phyloP scores from a whole-genome alignment of 192 early-diverging fungal species.

The Backusella westeae region DNA sequence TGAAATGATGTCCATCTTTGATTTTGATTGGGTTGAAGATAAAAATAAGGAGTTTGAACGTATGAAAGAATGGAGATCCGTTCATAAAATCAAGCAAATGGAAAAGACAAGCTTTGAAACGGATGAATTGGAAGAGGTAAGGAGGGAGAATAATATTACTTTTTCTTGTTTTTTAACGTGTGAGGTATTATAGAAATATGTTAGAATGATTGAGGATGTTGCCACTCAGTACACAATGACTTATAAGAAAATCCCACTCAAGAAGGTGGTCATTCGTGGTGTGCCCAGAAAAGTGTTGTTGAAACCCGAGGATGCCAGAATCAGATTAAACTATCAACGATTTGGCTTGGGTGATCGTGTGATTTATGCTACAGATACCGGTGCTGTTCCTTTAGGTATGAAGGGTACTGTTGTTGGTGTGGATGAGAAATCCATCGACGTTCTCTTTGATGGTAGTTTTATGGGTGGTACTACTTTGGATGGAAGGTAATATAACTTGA shows the following conservation, averaged over 20 bases:
- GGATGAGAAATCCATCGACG: conserved; percentile 71
- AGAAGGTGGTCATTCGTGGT: conserved; percentile 46
- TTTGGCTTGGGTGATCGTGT: conserved; percentile 91
- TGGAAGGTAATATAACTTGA: conserved; percentile 46
- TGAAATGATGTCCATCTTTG: conserved; percentile 2
- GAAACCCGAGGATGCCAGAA: conserved; percentile 75
- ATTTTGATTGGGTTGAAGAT: conserved; percentile 38
- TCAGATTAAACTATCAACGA: conserved; percentile 68
- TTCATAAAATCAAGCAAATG: conserved; percentile 59
- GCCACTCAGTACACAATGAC: conserved; percentile 46
- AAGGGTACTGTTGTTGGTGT: conserved; percentile 86
- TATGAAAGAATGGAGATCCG: conserved; percentile 67
- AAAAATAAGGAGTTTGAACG: conserved; percentile 42
- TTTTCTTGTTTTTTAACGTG: background rate
- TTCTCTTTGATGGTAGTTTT: conserved; percentile 85
- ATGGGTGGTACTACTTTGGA: conserved; percentile 78
- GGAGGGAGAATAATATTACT: background rate
- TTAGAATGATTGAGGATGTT: conserved; percentile 55
- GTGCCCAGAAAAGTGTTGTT: conserved; percentile 59
- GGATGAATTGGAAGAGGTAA: conserved; percentile 64
- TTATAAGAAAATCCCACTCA: conserved; percentile 33
- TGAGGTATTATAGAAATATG: conserved; percentile 17
- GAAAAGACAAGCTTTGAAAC: conserved; percentile 61
- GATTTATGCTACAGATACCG: conserved; percentile 64
- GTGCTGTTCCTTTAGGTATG: conserved; percentile 75